phyloP scores from a whole-genome alignment of 192 early-diverging fungal genomes.

The Umbelopsis isabellina region DNA sequence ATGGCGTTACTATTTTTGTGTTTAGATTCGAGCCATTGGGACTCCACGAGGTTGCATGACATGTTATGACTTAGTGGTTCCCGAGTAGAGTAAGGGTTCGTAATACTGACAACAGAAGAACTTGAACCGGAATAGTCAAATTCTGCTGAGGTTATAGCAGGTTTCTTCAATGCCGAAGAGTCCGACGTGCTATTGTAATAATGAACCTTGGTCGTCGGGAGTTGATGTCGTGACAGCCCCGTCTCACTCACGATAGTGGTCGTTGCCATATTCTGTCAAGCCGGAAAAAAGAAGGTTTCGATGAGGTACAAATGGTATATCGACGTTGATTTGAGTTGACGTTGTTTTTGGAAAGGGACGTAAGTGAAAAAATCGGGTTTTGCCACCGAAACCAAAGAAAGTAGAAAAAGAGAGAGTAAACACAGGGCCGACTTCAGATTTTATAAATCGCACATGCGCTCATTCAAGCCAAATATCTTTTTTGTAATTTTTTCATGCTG shows the following conservation, averaged over 20 bases:
- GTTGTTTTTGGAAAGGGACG: no score
- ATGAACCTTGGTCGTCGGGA: slow-evolving; percentile 5
- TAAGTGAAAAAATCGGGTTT: no score
- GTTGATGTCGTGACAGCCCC: slow-evolving; percentile 21
- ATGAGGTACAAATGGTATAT: no score
- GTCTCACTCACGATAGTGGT: slow-evolving; percentile 6
- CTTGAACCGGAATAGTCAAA: background rate
- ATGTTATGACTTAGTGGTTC: background rate
- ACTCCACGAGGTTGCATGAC: slow-evolving; percentile 1
- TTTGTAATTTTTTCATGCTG: background rate
- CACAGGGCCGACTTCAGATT: background rate
- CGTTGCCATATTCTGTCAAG: slow-evolving; percentile 6
- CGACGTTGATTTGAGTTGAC: no score
- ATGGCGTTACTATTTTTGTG: background rate
- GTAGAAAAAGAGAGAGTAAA: no score
- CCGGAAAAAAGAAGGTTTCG: background rate
- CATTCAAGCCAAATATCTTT: background rate
- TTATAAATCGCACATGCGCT: background rate
- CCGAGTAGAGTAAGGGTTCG: background rate
- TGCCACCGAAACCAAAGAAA: no score
- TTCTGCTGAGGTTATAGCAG: slow-evolving; percentile 4
- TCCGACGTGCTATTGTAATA: slow-evolving; percentile 19
- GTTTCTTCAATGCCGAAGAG: background rate
- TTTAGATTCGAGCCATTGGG: background rate
- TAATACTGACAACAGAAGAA: background rate